A percentile compares a stretch with the other conserved stretches of the same genome.
phyloP scores from a whole-genome alignment of 2,329 filamentous ascomycete genomes.

The Aspergillus hiratsukae region DNA sequence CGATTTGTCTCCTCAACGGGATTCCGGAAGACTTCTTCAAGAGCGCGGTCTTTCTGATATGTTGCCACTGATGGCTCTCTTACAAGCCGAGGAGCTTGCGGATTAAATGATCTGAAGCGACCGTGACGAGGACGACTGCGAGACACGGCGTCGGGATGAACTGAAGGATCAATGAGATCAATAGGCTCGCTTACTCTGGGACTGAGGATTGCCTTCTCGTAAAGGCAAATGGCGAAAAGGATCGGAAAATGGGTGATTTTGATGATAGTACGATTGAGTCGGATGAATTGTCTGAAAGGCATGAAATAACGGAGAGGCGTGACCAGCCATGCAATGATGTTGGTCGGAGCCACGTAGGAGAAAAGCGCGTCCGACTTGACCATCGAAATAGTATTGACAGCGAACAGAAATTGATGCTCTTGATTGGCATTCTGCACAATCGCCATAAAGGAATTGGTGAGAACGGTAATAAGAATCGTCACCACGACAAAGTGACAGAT shows the following conservation, averaged over 20 bases:
- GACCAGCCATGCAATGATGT: constrained; percentile 84
- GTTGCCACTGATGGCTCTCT: constrained; percentile 84
- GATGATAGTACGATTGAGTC: constrained; percentile 83
- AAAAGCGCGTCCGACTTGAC: constrained; percentile 97
- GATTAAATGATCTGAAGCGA: constrained; percentile 66
- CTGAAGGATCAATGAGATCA: constrained; percentile 73
- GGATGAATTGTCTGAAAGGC: constrained; percentile 75
- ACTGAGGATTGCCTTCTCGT: constrained; percentile 76
- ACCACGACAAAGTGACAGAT: constrained; percentile 94
- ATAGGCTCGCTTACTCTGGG: constrained; percentile 74
- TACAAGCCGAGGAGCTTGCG: constrained; percentile 56
- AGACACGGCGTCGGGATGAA: constrained; percentile 47
- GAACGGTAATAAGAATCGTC: constrained; percentile 89
- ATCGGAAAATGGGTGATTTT: constrained; percentile 87
- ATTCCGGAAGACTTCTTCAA: constrained; percentile 85
- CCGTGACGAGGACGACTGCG: constrained; percentile 57
- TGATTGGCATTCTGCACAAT: constrained; percentile 91
- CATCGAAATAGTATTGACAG: constrained; percentile 95
- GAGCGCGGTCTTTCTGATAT: constrained; percentile 80
- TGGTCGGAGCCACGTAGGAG: constrained; percentile 86
- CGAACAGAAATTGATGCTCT: constrained; percentile 88
- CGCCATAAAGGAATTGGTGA: constrained; percentile 94
- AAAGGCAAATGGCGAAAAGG: constrained; percentile 78
- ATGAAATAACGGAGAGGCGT: constrained; percentile 78
- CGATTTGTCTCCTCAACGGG: constrained; percentile 62